Evolutionary conservation across 371 early-diverging fungal species (phyloP).

Genomic region (Haplosporangium sp.): DNA sequence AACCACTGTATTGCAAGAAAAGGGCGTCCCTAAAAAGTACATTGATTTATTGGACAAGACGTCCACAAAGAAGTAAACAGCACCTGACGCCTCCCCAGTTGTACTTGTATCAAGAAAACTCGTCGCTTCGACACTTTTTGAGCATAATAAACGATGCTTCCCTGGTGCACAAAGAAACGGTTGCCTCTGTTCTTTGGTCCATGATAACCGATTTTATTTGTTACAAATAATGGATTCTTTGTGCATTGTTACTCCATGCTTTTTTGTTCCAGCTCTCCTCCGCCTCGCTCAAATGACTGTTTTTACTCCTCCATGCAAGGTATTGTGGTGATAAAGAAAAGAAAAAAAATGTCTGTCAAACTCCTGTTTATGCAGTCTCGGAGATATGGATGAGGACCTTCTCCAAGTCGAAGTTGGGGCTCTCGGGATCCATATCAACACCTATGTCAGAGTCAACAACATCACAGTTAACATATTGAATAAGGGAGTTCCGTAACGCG

Average conservation of each 20-base stretch:
- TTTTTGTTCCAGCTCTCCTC: background rate
- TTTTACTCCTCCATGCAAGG: slow-evolving; percentile 28
- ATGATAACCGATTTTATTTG: slow-evolving; percentile 5
- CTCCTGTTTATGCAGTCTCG: slow-evolving; percentile 46
- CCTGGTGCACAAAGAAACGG: too few relatives aligned
- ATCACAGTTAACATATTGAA: background rate
- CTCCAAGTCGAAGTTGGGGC: slow-evolving; percentile 75
- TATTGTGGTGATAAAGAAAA: slow-evolving; percentile 16
- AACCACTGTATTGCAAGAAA: slow-evolving; percentile 59
- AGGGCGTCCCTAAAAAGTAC: slow-evolving; percentile 68
- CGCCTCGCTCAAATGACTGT: background rate
- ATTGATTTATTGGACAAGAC: slow-evolving; percentile 72
- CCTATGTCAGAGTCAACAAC: slow-evolving; percentile 15
- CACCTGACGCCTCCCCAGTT: background rate
- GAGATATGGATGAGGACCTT: slow-evolving; percentile 64
- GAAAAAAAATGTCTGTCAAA: slow-evolving; percentile 2
- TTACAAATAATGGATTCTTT: slow-evolving; percentile 10
- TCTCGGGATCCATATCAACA: slow-evolving; percentile 67
- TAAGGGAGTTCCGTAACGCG: background rate
- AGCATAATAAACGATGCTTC: too few relatives aligned
- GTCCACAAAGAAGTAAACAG: slow-evolving; percentile 39
- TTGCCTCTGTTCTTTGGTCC: too few relatives aligned
- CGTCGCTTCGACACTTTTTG: background rate
- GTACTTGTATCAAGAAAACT: background rate
- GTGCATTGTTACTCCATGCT: background rate